A percentile compares a stretch with the other conserved stretches of the same genome.
phyloP scores from a whole-genome alignment of 176 grass and related monocot species.

The Puccinellia tenuiflora region DNA sequence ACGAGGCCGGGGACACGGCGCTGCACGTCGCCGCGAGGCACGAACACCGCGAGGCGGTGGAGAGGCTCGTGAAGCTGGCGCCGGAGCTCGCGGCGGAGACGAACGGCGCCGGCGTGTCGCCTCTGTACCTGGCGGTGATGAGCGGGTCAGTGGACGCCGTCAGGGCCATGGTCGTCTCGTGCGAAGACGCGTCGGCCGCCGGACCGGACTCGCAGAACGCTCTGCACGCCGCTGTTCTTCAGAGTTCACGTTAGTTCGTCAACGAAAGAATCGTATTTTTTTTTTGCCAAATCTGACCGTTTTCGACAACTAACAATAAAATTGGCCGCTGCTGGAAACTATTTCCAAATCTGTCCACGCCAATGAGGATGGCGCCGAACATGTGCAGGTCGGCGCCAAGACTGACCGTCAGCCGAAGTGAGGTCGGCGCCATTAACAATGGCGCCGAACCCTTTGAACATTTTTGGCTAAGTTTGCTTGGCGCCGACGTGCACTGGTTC shows the following conservation, averaged over 20 bases:
- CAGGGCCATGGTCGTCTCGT: background rate
- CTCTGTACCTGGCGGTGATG: conserved; percentile 41
- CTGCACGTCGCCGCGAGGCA: conserved; percentile 36
- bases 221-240: conserved; percentile 39
- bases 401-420: too few relatives aligned
- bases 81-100: background rate
- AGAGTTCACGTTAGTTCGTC: background rate
- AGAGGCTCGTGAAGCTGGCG: conserved; percentile 1
- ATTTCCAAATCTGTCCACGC: too few relatives aligned
- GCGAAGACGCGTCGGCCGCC: background rate
- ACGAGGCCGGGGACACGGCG: conserved; percentile 29
- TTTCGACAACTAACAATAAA: too few relatives aligned
- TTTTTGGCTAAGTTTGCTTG: too few relatives aligned
- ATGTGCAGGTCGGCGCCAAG: too few relatives aligned
- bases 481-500: too few relatives aligned
- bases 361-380: too few relatives aligned
- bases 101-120: conserved; percentile 18
- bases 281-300: too few relatives aligned
- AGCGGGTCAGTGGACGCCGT: conserved; percentile 15
- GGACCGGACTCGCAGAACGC: conserved; percentile 28
- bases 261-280: too few relatives aligned
- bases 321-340: too few relatives aligned
- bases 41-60: background rate
- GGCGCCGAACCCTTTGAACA: too few relatives aligned
- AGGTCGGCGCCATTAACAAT: too few relatives aligned